Evolutionary conservation across 2,329 filamentous ascomycete genomes (phyloP).

Genomic region (Fusarium sp.): DNA sequence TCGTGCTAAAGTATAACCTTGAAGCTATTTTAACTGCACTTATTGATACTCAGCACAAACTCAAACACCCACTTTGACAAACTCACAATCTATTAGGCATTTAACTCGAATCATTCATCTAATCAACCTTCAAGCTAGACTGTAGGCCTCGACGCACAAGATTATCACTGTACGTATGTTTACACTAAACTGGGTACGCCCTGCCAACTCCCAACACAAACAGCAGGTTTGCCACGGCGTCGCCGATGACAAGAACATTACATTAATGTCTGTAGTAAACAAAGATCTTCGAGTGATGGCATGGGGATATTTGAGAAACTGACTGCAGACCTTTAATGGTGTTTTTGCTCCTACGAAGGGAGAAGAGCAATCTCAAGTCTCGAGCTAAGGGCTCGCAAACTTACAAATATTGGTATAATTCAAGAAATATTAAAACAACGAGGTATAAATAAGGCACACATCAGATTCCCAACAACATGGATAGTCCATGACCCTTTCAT

Average conservation of each 20-base stretch:
- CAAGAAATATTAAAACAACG: not conserved
- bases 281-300: not conserved
- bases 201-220: slow-evolving; percentile 7
- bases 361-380: not conserved
- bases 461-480: not conserved
- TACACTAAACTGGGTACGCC: slow-evolving; percentile 23
- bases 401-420: not conserved
- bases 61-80: not conserved
- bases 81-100: not conserved
- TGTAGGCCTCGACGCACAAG: not conserved
- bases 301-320: slow-evolving; percentile 3
- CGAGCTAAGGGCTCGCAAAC: not conserved
- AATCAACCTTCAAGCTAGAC: slow-evolving; percentile 2
- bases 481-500: not conserved
- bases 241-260: not conserved
- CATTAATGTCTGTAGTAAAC: accelerated
- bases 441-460: not conserved
- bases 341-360: not conserved
- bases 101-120: not conserved
- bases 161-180: slow-evolving; percentile 25
- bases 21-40: too few relatives aligned
- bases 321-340: not conserved
- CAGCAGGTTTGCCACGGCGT: slow-evolving; percentile 12
- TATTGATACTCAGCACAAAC: not conserved
- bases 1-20: too few relatives aligned